Conservation (phyloP, 257 asterid species). For the Jasminum sambac region DNA sequence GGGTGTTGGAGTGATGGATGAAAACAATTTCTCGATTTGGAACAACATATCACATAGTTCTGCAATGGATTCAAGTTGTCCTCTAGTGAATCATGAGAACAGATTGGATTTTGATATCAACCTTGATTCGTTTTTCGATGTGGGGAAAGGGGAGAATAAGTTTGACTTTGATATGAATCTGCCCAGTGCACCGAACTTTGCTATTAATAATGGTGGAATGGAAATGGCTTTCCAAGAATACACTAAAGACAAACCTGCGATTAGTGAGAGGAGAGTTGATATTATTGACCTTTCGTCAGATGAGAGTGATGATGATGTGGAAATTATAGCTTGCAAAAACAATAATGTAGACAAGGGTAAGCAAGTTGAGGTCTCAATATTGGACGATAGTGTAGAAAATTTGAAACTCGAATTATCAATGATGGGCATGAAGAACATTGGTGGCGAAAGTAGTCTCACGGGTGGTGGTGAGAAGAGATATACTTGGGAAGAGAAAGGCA, state of each 20-base stretch:
- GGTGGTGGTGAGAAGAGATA: slow-evolving; percentile 36
- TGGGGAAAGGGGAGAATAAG: slow-evolving; percentile 24
- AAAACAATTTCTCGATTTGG: not conserved
- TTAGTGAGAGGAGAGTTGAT: slow-evolving; percentile 26
- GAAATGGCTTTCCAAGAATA: slow-evolving; percentile 15
- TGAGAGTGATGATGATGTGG: slow-evolving; percentile 53
- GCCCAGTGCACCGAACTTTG: slow-evolving; percentile 14
- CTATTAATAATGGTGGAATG: slow-evolving; percentile 9
- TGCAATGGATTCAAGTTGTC: slow-evolving; percentile 23
- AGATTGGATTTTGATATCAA: slow-evolving; percentile 27
- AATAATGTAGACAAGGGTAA: slow-evolving; percentile 32
- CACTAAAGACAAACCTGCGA: slow-evolving; percentile 3
- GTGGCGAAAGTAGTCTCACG: slow-evolving; percentile 29
- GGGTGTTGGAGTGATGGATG: slow-evolving; percentile 7
- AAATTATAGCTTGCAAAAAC: slow-evolving; percentile 27
- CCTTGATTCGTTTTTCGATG: slow-evolving; percentile 28
- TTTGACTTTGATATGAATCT: slow-evolving; percentile 45
- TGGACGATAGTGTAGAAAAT: slow-evolving; percentile 28
- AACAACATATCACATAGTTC: slow-evolving; percentile 24
- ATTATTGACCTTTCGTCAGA: slow-evolving; percentile 47
- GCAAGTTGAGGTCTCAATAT: slow-evolving; percentile 26
- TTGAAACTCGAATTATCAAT: not conserved
- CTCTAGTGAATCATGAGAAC: slow-evolving; percentile 22
- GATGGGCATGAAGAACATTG: not conserved
- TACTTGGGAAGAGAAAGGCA: slow-evolving; percentile 53